Percentiles rank a stretch among this genome's conserved stretches.
These are phyloP conservation scores for Ganoderma resinaceum DNA, from an alignment of 1,284 basidiomycete species.

Conservation along the genomic window DNA sequence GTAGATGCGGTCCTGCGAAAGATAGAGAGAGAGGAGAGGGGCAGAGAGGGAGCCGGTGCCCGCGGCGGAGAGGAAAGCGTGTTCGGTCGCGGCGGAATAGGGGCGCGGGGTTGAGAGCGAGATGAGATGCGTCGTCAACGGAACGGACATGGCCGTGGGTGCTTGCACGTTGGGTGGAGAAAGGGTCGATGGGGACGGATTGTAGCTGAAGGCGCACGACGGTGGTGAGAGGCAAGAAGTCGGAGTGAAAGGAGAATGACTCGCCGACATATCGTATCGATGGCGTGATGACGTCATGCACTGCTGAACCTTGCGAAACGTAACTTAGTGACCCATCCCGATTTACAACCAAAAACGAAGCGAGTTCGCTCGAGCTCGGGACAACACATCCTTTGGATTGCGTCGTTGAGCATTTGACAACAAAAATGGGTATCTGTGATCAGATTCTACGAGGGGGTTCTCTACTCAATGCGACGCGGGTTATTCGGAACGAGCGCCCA, in stretches of 20 bases:
- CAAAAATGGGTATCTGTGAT: background rate
- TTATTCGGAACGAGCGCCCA: conserved; percentile 33
- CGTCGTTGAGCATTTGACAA: background rate
- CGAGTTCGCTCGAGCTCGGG: background rate
- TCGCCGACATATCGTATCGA: background rate
- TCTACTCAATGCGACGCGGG: conserved; percentile 26
- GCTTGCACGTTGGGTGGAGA: background rate
- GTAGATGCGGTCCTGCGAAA: conserved; percentile 73
- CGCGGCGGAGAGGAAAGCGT: conserved; percentile 63
- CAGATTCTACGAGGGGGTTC: background rate
- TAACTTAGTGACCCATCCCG: background rate
- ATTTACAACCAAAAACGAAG: too few relatives aligned
- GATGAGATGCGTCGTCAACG: conserved; percentile 44
- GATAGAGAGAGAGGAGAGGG: conserved; percentile 60
- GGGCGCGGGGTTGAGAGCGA: conserved; percentile 44
- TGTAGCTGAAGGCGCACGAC: background rate
- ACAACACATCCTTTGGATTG: background rate
- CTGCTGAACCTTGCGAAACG: background rate
- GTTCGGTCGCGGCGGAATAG: conserved; percentile 56
- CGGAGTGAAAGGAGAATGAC: background rate
- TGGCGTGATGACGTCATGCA: conserved; percentile 5
- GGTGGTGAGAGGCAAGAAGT: background rate
- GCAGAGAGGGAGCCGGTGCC: conserved; percentile 56
- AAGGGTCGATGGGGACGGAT: background rate
- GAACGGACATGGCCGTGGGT: conserved; percentile 11